phyloP scores from a whole-genome alignment of 148 eudicot species.

The Simmondsia chinensis region DNA sequence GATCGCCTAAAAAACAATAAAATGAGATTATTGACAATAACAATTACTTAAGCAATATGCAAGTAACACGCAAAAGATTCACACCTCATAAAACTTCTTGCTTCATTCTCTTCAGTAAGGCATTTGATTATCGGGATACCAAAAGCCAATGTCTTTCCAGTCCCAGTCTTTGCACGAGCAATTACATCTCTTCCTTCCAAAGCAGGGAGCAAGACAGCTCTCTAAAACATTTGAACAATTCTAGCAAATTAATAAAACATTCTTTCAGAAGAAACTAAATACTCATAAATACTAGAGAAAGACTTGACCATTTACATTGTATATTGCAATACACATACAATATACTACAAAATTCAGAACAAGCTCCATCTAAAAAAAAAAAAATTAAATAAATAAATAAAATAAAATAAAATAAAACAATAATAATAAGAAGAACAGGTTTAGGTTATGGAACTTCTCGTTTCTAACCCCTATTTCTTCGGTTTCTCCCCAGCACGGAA shows the following conservation, averaged over 20 bases:
- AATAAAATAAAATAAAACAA: too few relatives aligned
- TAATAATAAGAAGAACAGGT: too few relatives aligned
- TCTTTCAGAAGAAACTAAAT: neutral
- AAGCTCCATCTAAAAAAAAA: too few relatives aligned
- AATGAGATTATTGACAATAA: constrained; percentile 2
- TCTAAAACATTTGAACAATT: constrained; percentile 22
- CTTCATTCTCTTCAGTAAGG: constrained; percentile 43
- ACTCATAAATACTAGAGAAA: too few relatives aligned
- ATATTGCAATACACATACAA: too few relatives aligned
- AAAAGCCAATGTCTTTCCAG: constrained; percentile 94
- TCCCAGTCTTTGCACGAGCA: constrained; percentile 98
- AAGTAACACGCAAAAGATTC: neutral
- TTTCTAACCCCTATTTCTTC: too few relatives aligned
- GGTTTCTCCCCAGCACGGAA: too few relatives aligned
- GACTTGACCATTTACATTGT: too few relatives aligned
- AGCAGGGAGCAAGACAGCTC: constrained; percentile 75
- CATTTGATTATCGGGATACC: constrained; percentile 86
- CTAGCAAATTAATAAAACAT: neutral
- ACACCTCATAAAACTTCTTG: constrained; percentile 51
- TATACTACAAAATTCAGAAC: too few relatives aligned
- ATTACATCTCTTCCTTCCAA: constrained; percentile 75
- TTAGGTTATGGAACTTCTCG: too few relatives aligned
- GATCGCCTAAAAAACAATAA: constrained; percentile 37
- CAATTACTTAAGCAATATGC: neutral
- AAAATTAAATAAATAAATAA: too few relatives aligned